Evolutionary conservation across 495 filamentous ascomycete genomes (phyloP).

Genomic region (Trichoderma reesei): DNA sequence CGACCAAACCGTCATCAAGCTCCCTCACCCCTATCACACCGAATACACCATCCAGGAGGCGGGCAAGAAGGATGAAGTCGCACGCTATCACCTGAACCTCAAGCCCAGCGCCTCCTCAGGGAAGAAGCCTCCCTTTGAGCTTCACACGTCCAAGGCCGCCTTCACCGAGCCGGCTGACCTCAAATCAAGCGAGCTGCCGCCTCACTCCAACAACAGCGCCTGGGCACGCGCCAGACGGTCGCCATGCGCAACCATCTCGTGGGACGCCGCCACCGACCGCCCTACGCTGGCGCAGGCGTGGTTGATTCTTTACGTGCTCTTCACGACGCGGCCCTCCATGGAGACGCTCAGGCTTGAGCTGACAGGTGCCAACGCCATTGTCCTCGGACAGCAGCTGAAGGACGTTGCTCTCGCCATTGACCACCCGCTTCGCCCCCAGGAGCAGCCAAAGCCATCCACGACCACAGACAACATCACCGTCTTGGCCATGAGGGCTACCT

Average conservation of each 20-base stretch:
- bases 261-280: constrained; percentile 20
- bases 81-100: not conserved
- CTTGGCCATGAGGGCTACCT: constrained; percentile 39
- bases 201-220: constrained; percentile 36
- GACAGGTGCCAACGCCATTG: constrained; percentile 27
- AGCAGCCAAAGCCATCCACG: constrained; percentile 12
- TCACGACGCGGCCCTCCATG: constrained; percentile 41
- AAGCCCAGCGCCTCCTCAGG: constrained; percentile 1
- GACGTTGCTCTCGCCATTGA: constrained; percentile 41
- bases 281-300: constrained; percentile 52
- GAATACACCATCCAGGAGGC: constrained; percentile 29
- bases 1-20: constrained; percentile 32
- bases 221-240: constrained; percentile 38
- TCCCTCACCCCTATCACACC: constrained; percentile 38
- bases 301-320: constrained; percentile 50
- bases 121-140: constrained; percentile 11
- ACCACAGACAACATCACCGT: constrained; percentile 15
- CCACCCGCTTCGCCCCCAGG: constrained; percentile 29
- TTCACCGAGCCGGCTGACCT: constrained; percentile 36
- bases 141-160: constrained; percentile 28
- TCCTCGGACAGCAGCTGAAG: constrained; percentile 40
- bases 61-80: not conserved
- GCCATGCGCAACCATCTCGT: constrained; percentile 27
- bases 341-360: constrained; percentile 47
- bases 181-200: constrained; percentile 35